Base-by-base conservation (phyloP, 139 green algal genomes). In the Astrephomene gubernaculifera region DNA sequence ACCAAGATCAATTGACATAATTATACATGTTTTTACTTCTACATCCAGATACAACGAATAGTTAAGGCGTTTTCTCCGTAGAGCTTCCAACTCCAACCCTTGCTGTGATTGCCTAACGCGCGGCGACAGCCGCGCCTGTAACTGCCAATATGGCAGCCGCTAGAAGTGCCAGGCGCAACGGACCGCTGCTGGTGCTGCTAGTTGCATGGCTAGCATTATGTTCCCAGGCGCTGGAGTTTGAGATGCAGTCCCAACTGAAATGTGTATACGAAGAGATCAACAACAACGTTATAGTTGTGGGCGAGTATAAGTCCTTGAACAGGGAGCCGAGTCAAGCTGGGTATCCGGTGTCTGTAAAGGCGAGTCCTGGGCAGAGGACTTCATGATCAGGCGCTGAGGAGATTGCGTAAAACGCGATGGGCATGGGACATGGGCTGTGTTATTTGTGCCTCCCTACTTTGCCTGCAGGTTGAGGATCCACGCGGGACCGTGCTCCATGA, bases 221-320 rank as follows among this genome's bases (percentile, higher is more conserved):
- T 63, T 35, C 44, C 6, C 38, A 38, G 1, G 87, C 85, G 22
- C 45, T 93, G n/a, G 90, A 93, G 31, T 92, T 93, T 63, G 90
- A 93, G 29, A 93, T 93, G 90, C 75, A 88, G 35, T 83, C 67
- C 8, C 87, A 90, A 53, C 78, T 81, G 1, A 93, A 93, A 57
- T 93, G 80, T 57, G 84, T 94, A 3, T 91, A 89, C 68, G 90
- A 94, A 72, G 90, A 94, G 60, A 89, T 94, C 21, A 92, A 92
- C 52, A 78, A 81, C n/a, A 91, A 92, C 54, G 90, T 90, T 9
- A 89, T 94, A 35, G 90, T 92, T 3, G 90, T 94, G 27, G 88
- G 87, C 5, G 88, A 94, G 52, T 94, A 87, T 69, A 90, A 89
- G 44, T 85, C 85, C 45, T 75, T 85, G 39, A 76, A 90, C 78